These are phyloP conservation scores for Neurospora sp. DNA, from an alignment of 495 filamentous ascomycete genomes.

Conservation along the genomic window DNA sequence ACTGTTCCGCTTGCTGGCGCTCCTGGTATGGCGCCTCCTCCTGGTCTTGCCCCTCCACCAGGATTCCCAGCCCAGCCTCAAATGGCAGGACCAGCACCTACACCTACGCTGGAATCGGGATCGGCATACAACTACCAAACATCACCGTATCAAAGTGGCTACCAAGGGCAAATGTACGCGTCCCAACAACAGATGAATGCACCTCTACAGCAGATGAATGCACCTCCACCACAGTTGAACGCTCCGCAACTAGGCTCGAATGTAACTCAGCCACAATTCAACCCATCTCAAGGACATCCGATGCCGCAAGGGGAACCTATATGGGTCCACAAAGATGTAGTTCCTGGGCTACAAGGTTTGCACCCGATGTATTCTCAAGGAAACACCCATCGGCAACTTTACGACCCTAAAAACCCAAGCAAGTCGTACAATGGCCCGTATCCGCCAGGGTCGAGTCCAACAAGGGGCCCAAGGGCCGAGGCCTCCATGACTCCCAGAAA, in stretches of 20 bases:
- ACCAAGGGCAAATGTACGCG: background rate
- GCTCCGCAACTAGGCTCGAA: background rate
- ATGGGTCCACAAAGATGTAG: background rate
- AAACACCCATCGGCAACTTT: background rate
- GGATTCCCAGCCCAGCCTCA: too few species aligned
- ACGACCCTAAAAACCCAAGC: background rate
- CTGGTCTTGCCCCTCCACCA: too few species aligned
- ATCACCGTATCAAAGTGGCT: background rate
- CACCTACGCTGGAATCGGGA: background rate
- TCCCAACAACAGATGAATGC: background rate
- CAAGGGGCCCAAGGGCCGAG: background rate
- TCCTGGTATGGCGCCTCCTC: too few species aligned
- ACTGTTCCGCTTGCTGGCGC: too few species aligned
- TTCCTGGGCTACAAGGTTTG: background rate
- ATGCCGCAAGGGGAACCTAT: background rate
- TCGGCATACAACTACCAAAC: background rate
- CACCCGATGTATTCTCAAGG: background rate
- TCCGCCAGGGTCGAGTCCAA: background rate
- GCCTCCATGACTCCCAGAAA: background rate
- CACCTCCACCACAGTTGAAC: background rate
- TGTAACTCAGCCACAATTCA: background rate
- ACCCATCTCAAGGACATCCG: background rate
- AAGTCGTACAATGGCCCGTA: background rate
- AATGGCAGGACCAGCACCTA: too few species aligned
- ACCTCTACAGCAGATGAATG: background rate